Conservation (phyloP, 169 alveolate genomes). For the Cryptosporidium canis region DNA sequence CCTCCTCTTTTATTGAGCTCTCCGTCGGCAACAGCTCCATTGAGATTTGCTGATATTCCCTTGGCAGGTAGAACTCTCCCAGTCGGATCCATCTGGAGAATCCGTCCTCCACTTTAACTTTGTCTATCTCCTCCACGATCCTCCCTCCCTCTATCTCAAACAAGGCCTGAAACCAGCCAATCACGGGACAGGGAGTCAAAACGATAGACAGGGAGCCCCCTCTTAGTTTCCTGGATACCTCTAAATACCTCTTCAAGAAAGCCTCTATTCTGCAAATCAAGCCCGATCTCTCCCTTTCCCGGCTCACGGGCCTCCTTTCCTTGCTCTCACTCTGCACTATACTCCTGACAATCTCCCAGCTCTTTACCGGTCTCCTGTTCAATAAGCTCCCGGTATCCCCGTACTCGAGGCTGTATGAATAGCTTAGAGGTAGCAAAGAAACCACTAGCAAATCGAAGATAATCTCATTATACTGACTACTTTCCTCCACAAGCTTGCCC, state of each 20-base stretch:
- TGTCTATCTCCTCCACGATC: neutral
- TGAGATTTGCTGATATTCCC: neutral
- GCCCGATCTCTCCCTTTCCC: neutral
- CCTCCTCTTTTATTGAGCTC: neutral
- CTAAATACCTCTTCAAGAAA: neutral
- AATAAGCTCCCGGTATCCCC: neutral
- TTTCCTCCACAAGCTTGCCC: neutral
- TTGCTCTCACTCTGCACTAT: neutral
- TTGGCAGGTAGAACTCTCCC: slow-evolving; percentile 19
- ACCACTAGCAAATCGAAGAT: neutral
- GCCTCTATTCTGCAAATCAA: neutral
- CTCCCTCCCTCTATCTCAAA: neutral
- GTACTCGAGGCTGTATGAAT: slow-evolving; percentile 4
- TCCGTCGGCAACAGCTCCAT: neutral
- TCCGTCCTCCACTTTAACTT: neutral
- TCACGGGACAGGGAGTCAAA: neutral
- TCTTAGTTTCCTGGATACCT: neutral
- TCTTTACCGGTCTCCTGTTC: neutral
- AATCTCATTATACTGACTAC: neutral
- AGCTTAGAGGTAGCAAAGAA: neutral
- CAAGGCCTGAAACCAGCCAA: slow-evolving; percentile 21
- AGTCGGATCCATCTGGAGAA: slow-evolving; percentile 8
- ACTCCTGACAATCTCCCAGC: slow-evolving; percentile 21
- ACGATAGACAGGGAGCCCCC: neutral
- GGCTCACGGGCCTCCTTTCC: neutral